Conservation (phyloP, 192 early-diverging fungal species). For the Dimargaris xerosporica region DNA sequence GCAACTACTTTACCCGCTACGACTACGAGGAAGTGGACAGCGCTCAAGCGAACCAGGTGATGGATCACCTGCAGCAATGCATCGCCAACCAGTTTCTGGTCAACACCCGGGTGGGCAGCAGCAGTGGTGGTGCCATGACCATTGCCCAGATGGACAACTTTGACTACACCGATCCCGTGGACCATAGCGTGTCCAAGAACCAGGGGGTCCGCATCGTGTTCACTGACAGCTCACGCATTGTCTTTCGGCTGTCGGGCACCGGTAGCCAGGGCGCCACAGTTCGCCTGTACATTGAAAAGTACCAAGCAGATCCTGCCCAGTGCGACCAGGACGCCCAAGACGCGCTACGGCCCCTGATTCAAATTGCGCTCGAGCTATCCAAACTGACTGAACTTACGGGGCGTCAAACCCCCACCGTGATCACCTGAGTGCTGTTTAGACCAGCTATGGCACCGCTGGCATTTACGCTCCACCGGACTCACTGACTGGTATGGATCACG, state of each 20-base stretch:
- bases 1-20: constrained; percentile 93
- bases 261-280: constrained; percentile 92
- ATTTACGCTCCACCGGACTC: too few relatives aligned
- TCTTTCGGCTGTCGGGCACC: constrained; percentile 87
- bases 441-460: too few relatives aligned
- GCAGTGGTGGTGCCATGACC: too few relatives aligned
- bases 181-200: constrained; percentile 64
- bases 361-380: constrained; percentile 61
- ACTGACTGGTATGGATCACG: too few relatives aligned
- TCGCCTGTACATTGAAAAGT: constrained; percentile 92
- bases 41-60: constrained; percentile 61
- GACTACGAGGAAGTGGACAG: constrained; percentile 94
- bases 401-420: constrained; percentile 78
- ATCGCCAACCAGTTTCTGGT: constrained; percentile 33
- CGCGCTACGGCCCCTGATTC: constrained; percentile 81
- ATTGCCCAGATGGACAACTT: constrained; percentile 73
- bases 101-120: constrained; percentile 30
- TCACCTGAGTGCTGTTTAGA: constrained; percentile 52
- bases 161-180: constrained; percentile 87
- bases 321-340: constrained; percentile 55
- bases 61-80: constrained; percentile 45
- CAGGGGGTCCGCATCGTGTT: constrained; percentile 88
- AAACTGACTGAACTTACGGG: constrained; percentile 69
- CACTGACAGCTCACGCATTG: constrained; percentile 77
- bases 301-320: constrained; percentile 39